Base-by-base conservation (phyloP, 2,329 filamentous ascomycete species). In the Byssothecium circinans region DNA sequence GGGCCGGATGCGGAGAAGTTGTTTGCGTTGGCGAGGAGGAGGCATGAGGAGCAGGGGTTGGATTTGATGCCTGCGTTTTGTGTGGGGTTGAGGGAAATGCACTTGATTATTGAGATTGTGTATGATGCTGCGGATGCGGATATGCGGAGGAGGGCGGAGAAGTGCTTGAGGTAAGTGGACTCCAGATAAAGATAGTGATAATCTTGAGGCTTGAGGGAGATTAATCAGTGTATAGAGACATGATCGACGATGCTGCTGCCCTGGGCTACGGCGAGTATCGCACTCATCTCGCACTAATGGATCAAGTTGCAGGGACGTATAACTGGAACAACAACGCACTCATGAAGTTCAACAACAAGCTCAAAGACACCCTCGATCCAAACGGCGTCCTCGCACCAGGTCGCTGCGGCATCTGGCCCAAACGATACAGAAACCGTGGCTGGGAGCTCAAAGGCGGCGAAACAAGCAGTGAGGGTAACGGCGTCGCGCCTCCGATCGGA, bases 271-370 rank as follows among this genome's bases (percentile, higher is more conserved):
- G 74, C 39, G 74, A 77, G 52, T 78, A 78, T 53, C 65, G 75
- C 17, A 77, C 76, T 0, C 75, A 78, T 52, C 52, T 78, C 38
- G 68, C 71, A 4, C 58, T 77, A 19, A 76, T 75, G 67, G 75
- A 78, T 45, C 74, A 78, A 59, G 71, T 78, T n/a, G 71, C 74
- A 0, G 65, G 60, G 10, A 77, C 74, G 4, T 78, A 79, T 50
- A 73, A 67, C 45, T 78, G 70, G 65, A 75, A 75, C 41, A 57
- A 73, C 23, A 68, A 71, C 30, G 69, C 70, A 11, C 54, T 74
- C 41, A 72, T 75, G 70, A 65, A 67, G 47, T 60, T 78, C 36
- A 76, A 77, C 42, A 71, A 76, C 57, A 66, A 54, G 8, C 60
- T 77, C 19, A 78, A 78, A 61, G 71, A 78, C 32, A 65, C 70